Evolutionary conservation across 192 early-diverging fungal species (phyloP).

Genomic region (Umbelopsis isabellina): DNA sequence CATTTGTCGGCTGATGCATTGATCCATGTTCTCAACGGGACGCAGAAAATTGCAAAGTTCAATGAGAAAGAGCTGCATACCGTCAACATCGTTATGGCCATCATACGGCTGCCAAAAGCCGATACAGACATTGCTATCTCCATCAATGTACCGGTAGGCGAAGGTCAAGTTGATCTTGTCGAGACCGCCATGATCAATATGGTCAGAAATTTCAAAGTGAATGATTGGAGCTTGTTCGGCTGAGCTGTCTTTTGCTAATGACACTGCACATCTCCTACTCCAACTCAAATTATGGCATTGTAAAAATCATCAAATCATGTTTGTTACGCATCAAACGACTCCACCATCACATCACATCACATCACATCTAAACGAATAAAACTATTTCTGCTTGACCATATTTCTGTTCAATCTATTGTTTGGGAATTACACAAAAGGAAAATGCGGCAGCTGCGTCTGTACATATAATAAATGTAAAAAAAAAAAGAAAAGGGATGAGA

Average conservation of each 20-base stretch:
- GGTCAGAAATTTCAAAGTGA: constrained; percentile 45
- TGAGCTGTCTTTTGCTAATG: not conserved
- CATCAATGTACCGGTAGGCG: constrained; percentile 66
- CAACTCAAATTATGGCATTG: no score
- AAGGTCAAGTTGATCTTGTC: constrained; percentile 50
- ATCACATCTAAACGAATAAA: no score
- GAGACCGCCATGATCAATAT: constrained; percentile 49
- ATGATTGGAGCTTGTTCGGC: constrained; percentile 66
- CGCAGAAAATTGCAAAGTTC: constrained; percentile 80
- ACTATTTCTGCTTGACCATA: no score
- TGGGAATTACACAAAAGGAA: not conserved
- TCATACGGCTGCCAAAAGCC: constrained; percentile 70
- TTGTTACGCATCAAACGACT: no score
- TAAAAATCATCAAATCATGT: no score
- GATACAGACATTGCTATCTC: constrained; percentile 79
- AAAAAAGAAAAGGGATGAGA: no score
- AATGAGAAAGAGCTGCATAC: constrained; percentile 65
- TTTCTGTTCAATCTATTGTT: not conserved
- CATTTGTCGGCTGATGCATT: no score
- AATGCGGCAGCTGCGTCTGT: no score
- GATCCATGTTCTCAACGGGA: constrained; percentile 58
- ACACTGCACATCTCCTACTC: no score
- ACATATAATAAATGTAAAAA: no score
- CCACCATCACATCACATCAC: no score
- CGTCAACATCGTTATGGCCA: constrained; percentile 70